These are phyloP conservation scores for Botrytis fragariae DNA, from an alignment of 2,329 filamentous ascomycete species.

Conservation along the genomic window DNA sequence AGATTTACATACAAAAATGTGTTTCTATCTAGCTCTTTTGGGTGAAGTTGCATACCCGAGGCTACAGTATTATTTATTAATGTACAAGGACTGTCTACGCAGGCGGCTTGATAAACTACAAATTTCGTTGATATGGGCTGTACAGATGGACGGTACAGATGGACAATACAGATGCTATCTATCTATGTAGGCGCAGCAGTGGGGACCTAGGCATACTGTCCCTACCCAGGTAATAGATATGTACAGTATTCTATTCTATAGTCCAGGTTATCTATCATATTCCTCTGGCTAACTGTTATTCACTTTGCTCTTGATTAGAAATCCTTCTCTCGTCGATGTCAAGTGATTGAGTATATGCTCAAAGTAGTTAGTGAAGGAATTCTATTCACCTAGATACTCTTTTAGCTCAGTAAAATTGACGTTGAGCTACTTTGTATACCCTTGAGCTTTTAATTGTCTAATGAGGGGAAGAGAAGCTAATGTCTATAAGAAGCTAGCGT, in stretches of 20 bases:
- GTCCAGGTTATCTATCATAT: no score
- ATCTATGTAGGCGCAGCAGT: not conserved
- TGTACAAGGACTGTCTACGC: not conserved
- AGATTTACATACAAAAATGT: not conserved
- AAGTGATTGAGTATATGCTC: not conserved
- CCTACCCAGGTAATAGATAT: not conserved
- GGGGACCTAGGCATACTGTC: not conserved
- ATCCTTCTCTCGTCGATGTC: not conserved
- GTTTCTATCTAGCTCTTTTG: not conserved
- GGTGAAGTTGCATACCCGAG: conserved; percentile 10
- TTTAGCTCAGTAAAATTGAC: not conserved
- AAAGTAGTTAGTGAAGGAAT: not conserved
- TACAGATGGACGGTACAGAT: not conserved
- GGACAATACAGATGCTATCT: not conserved
- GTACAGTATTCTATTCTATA: not conserved
- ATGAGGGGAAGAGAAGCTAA: not conserved
- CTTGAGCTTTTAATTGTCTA: not conserved
- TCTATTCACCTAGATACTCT: not conserved
- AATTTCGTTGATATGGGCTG: not conserved
- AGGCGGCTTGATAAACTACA: not conserved
- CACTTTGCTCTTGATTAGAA: not conserved
- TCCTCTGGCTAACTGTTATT: not conserved
- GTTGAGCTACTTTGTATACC: not conserved
- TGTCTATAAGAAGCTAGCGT: not conserved
- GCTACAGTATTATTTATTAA: not conserved